Base-by-base conservation (phyloP, 306 rosid species). In the Quercus suber region DNA sequence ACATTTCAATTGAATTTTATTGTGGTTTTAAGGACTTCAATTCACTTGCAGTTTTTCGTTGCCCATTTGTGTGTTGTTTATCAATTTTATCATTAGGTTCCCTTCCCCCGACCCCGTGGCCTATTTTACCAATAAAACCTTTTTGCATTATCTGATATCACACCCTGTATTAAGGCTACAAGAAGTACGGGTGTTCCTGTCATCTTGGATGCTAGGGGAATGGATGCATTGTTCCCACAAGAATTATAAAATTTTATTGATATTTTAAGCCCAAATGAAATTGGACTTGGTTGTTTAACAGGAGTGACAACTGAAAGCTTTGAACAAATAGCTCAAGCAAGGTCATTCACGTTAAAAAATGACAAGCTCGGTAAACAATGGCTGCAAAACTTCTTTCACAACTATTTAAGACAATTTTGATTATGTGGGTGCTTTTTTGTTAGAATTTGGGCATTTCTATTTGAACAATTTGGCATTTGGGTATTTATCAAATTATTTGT, bases 241-340 rank as follows among this genome's bases (percentile, higher is more conserved):
- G 93, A 92, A 82, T 87, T 94, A 60, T 76, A 91, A 75, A 80
- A 65, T 60, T 85, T 57, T 77, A 88, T 92, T 60, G 97, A 91
- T 85, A 91, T 92, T 84, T 82, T 94, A 28, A 92, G 95, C 77
- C 97, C 99, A 10, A 94, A 94, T 84, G 97, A 94, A 91, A 84
- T 73, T 71, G 97, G 92, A 80, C 97, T 92, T 73, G 73, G 76
- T 85, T 92, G 95, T 37, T 73, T 92, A 76, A 94, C 97, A 1
- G 90, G 89, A 81, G 78, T 87, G 85, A 77, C 92, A 4, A 90
- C 91, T 1, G 90, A 86, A 77, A 94, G 87, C 52, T 92, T 92
- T 84, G 90, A 87, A 70, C 87, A 92, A 56, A 84, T 92, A 80
- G 51, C 83, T 53, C 82, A 57, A 60, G 99, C 99, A 28, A 28